phyloP scores from a whole-genome alignment of 1,139 yeast species.

The Kluyveromyces marxianus region DNA sequence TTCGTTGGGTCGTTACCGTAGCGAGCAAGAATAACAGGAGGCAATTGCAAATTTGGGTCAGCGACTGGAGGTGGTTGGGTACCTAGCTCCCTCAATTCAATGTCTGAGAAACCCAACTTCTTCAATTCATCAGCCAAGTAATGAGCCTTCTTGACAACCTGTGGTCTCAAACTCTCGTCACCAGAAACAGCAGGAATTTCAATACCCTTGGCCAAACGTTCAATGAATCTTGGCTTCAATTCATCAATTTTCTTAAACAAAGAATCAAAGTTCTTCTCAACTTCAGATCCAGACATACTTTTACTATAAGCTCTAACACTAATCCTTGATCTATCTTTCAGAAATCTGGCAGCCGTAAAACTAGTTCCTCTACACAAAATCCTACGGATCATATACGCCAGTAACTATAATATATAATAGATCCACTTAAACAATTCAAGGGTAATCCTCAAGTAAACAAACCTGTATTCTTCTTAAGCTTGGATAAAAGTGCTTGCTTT shows the following conservation, averaged over 20 bases:
- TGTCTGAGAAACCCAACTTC: conserved; percentile 69
- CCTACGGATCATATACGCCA: no score
- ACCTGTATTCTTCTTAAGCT: no score
- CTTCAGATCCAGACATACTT: conserved; percentile 14
- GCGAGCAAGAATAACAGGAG: conserved; percentile 87
- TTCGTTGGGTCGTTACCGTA: conserved; percentile 74
- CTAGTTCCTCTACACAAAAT: no score
- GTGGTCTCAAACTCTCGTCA: conserved; percentile 79
- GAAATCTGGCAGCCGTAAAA: not conserved
- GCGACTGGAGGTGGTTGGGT: conserved; percentile 80
- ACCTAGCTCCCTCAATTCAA: conserved; percentile 77
- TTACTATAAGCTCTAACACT: not conserved
- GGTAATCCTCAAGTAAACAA: no score
- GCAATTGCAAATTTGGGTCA: conserved; percentile 60
- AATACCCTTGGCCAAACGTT: conserved; percentile 69
- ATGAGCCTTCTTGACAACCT: conserved; percentile 79
- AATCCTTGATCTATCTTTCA: not conserved
- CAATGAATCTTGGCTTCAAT: conserved; percentile 60
- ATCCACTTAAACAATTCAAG: no score
- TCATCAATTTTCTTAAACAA: conserved; percentile 56
- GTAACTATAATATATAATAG: no score
- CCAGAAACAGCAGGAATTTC: conserved; percentile 93
- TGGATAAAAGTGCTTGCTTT: no score
- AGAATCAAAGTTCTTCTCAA: conserved; percentile 18
- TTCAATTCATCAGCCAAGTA: conserved; percentile 66